Evolutionary conservation across 495 filamentous ascomycete species (phyloP).

Genomic region (Talaromyces wortmannii): DNA sequence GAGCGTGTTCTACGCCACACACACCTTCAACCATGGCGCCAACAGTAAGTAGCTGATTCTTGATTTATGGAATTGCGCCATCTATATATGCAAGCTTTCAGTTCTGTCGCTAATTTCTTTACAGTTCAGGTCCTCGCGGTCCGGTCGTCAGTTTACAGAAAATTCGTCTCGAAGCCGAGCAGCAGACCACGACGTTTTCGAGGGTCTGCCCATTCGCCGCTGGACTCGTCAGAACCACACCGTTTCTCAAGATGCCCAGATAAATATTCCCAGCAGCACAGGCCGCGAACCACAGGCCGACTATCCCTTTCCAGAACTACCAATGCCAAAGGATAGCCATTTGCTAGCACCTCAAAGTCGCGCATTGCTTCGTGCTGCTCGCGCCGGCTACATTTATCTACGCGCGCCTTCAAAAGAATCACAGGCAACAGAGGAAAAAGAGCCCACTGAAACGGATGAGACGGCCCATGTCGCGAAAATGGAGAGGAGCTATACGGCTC

Average conservation of each 20-base stretch:
- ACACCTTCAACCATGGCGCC: constrained; percentile 25
- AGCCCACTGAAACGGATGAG: constrained; percentile 37
- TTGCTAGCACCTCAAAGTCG: constrained; percentile 72
- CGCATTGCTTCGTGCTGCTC: constrained; percentile 76
- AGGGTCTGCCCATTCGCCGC: constrained; percentile 88
- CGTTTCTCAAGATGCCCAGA: constrained; percentile 49
- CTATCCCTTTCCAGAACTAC: constrained; percentile 43
- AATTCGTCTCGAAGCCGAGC: constrained; percentile 65
- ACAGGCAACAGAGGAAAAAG: constrained; percentile 46
- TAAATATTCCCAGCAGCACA: constrained; percentile 48
- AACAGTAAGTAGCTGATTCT: constrained; percentile 20
- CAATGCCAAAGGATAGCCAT: constrained; percentile 83
- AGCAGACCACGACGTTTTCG: constrained; percentile 91
- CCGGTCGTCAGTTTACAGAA: constrained; percentile 37
- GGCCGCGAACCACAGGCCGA: background rate
- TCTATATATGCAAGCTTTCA: background rate
- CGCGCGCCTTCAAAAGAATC: constrained; percentile 30
- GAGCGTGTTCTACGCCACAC: constrained; percentile 1
- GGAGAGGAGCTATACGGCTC: constrained; percentile 58
- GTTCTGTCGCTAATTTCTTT: background rate
- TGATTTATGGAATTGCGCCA: no score
- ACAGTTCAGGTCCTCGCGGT: constrained; percentile 40
- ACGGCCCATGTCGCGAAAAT: constrained; percentile 19
- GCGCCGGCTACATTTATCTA: constrained; percentile 64
- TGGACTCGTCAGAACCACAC: constrained; percentile 72